Evolutionary conservation across 164 flowering plant species (phyloP).

Genomic region (Stephania japonica): DNA sequence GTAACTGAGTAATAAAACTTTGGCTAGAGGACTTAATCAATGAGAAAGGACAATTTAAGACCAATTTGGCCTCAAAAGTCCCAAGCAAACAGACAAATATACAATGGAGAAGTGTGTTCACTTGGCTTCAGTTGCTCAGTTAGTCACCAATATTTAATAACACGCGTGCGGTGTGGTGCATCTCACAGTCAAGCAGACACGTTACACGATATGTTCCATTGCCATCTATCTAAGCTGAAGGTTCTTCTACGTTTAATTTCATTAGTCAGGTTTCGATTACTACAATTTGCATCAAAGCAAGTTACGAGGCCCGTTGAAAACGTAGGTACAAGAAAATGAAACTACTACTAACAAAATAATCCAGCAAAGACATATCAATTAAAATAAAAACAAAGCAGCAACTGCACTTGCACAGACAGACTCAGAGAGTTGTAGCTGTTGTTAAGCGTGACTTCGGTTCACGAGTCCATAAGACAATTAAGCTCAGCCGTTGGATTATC

Average conservation of each 20-base stretch:
- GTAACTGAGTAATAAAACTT: too few relatives aligned
- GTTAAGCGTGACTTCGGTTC: constrained; percentile 1
- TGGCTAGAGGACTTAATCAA: too few relatives aligned
- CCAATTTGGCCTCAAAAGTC: too few relatives aligned
- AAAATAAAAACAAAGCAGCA: background rate
- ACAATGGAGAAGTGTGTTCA: too few relatives aligned
- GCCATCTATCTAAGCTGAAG: background rate
- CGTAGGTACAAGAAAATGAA: background rate
- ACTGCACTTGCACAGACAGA: background rate
- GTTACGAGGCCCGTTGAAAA: constrained; percentile 2
- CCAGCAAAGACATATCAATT: background rate
- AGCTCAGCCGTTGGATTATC: background rate
- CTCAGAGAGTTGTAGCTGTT: background rate
- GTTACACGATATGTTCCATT: background rate
- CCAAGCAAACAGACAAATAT: too few relatives aligned
- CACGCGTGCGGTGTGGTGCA: background rate
- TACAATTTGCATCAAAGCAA: background rate
- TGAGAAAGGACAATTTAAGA: too few relatives aligned
- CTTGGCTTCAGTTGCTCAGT: background rate
- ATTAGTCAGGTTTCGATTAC: background rate
- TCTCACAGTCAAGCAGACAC: background rate
- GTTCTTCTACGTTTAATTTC: background rate
- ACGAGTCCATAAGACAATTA: background rate
- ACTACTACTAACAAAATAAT: too few relatives aligned
- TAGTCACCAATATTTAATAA: background rate